Percentiles rank a stretch among this genome's conserved stretches.
phyloP scores from a whole-genome alignment of 2,329 filamentous ascomycete genomes.

The Magnaporthiopsis incrustans region DNA sequence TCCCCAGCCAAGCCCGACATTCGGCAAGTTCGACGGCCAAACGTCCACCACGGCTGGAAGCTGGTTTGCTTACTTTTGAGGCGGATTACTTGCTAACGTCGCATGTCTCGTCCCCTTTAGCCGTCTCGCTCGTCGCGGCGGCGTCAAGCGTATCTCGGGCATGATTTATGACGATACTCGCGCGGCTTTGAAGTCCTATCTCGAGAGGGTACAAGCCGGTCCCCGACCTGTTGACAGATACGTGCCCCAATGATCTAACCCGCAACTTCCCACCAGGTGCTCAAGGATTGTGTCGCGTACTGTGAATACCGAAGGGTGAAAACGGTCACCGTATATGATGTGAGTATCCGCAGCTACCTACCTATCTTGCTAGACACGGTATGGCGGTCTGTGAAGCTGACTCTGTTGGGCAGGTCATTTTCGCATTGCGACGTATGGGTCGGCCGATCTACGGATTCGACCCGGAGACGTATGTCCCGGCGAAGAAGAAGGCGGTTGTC shows the following conservation, averaged over 20 bases:
- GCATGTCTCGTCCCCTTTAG: slow-evolving; percentile 25
- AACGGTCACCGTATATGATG: slow-evolving; percentile 56
- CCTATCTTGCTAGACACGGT: neutral
- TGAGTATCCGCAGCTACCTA: slow-evolving; percentile 25
- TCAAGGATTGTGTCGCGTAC: slow-evolving; percentile 40
- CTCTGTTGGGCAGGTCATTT: slow-evolving; percentile 41
- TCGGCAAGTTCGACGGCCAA: slow-evolving; percentile 28
- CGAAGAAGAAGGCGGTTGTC: slow-evolving; percentile 6
- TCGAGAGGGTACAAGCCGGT: slow-evolving; percentile 35
- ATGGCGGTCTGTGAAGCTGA: neutral
- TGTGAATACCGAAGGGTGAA: slow-evolving; percentile 48
- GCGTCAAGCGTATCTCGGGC: slow-evolving; percentile 64
- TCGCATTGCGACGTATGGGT: slow-evolving; percentile 39
- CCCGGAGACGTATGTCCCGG: slow-evolving; percentile 25
- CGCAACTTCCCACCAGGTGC: neutral
- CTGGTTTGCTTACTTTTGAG: neutral
- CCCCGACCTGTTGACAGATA: neutral
- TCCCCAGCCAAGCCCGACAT: slow-evolving; percentile 44
- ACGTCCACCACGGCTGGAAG: neutral
- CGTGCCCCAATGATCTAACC: neutral
- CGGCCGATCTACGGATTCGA: slow-evolving; percentile 53
- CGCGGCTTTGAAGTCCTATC: slow-evolving; percentile 36
- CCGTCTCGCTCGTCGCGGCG: slow-evolving; percentile 66
- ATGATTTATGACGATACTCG: slow-evolving; percentile 57
- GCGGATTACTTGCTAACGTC: slow-evolving; percentile 6